A percentile compares a stretch with the other conserved stretches of the same genome.
phyloP scores from a whole-genome alignment of 75 land plant species.

The Pinus taeda region DNA sequence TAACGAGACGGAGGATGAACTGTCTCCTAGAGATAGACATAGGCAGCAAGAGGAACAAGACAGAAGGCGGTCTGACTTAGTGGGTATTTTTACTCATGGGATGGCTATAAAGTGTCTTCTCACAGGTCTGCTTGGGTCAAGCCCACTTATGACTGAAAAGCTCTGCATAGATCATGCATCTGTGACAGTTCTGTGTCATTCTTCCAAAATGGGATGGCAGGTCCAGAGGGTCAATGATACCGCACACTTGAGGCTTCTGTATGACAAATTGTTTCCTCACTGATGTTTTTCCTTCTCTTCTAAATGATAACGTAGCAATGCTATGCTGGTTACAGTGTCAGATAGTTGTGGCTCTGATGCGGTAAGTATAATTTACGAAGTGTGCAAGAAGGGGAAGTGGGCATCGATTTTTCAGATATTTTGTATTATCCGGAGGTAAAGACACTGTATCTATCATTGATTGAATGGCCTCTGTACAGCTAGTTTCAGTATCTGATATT shows the following conservation, averaged over 20 bases:
- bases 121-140: slow-evolving; percentile 62
- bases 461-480: slow-evolving; percentile 6
- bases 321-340: background rate
- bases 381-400: background rate
- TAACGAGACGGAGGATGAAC: slow-evolving; percentile 51
- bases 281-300: slow-evolving; percentile 5
- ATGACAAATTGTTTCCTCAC: slow-evolving; percentile 15
- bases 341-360: background rate
- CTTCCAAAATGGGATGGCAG: slow-evolving; percentile 77
- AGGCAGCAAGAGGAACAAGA: slow-evolving; percentile 13
- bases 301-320: background rate
- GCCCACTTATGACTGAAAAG: slow-evolving; percentile 53
- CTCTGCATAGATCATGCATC: slow-evolving; percentile 81
- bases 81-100: slow-evolving; percentile 77
- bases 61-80: slow-evolving; percentile 13
- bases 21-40: slow-evolving; percentile 24
- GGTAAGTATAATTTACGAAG: background rate
- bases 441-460: background rate
- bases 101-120: slow-evolving; percentile 78
- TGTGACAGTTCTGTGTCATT: slow-evolving; percentile 62
- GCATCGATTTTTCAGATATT: background rate
- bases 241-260: slow-evolving; percentile 80
- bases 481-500: background rate
- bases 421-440: background rate
- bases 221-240: slow-evolving; percentile 75